phyloP scores from a whole-genome alignment of 257 asterid species.

The Coffea canephora region DNA sequence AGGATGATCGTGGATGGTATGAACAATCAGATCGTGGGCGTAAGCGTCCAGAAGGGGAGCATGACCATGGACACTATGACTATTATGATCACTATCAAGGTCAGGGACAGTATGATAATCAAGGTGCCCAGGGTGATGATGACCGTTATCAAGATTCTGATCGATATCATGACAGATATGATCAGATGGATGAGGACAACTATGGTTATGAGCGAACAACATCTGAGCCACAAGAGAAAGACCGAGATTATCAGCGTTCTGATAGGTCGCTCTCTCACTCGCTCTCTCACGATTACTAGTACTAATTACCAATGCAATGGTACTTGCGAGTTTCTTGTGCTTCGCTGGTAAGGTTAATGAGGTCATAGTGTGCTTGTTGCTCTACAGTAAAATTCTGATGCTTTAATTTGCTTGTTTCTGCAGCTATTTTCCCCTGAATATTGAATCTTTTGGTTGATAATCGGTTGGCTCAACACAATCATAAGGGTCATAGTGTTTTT shows the following conservation, averaged over 20 bases:
- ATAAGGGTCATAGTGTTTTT: neutral
- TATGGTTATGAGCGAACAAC: conserved; percentile 59
- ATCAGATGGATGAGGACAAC: conserved; percentile 71
- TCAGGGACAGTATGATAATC: conserved; percentile 40
- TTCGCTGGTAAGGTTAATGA: neutral
- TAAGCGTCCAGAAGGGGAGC: conserved; percentile 46
- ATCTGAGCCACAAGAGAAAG: conserved; percentile 54
- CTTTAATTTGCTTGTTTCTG: neutral
- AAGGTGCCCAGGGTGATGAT: conserved; percentile 48
- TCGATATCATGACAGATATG: conserved; percentile 57
- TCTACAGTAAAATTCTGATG: neutral
- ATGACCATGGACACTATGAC: conserved; percentile 48
- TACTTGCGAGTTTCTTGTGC: neutral
- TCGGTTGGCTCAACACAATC: neutral
- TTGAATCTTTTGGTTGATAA: neutral
- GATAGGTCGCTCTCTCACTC: conserved; percentile 62
- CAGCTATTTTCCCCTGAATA: neutral
- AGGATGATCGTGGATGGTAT: conserved; percentile 48
- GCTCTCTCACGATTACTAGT: conserved; percentile 44
- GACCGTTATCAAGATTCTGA: conserved; percentile 58
- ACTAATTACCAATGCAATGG: neutral
- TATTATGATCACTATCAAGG: conserved; percentile 53
- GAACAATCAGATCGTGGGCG: conserved; percentile 48
- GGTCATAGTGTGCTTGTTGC: neutral
- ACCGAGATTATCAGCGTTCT: conserved; percentile 38